These are phyloP conservation scores for Prinsepia uniflora DNA, from an alignment of 306 rosid species.

Conservation along the genomic window DNA sequence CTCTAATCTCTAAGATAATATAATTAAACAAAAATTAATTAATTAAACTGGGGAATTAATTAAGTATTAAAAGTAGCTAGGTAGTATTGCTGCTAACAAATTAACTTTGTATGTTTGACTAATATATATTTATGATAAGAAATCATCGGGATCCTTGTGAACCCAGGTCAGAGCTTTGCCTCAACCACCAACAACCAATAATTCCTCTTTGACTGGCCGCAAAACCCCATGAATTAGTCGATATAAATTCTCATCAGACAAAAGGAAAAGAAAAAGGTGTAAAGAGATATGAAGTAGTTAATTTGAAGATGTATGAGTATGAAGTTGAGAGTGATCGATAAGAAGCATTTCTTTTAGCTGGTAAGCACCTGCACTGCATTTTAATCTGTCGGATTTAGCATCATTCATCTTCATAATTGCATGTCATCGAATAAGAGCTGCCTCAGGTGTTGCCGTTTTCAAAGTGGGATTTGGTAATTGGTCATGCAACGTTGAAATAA, in stretches of 20 bases:
- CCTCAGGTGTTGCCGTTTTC: background rate
- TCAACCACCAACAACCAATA: constrained; percentile 15
- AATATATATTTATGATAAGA: background rate
- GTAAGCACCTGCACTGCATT: constrained; percentile 1
- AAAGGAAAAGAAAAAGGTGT: background rate
- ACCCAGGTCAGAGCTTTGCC: background rate
- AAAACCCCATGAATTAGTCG: background rate
- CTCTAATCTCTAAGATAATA: no score
- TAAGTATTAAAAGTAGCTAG: no score
- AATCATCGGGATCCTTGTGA: constrained; percentile 8
- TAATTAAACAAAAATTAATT: no score
- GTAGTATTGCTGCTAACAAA: background rate
- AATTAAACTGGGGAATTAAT: no score
- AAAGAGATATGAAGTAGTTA: background rate
- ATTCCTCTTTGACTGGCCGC: constrained; percentile 8
- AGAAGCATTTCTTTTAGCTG: background rate
- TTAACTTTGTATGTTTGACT: constrained; percentile 5
- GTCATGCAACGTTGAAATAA: background rate
- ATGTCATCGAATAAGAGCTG: background rate
- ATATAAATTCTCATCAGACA: background rate
- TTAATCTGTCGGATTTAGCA: background rate
- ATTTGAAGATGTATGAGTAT: background rate
- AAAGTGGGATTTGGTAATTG: background rate
- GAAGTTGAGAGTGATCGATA: background rate
- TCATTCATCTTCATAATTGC: background rate